Conservation (phyloP, 805 yeast species). For the Lachancea waltii region DNA sequence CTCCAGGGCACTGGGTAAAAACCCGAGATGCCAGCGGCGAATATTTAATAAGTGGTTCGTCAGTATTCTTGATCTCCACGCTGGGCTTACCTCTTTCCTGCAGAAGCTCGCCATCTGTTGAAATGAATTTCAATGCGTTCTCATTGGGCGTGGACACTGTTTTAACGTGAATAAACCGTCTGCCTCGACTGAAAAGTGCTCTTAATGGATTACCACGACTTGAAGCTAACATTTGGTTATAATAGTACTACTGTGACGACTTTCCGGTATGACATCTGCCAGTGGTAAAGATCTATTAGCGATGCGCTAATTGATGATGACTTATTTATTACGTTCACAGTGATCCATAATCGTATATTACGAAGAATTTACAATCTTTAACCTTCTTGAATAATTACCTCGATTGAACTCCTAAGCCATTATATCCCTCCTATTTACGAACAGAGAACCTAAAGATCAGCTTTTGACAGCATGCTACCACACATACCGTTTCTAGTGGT, state of each 20-base stretch:
- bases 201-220: background rate
- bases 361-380: no score
- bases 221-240: background rate
- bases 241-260: no score
- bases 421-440: background rate
- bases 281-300: no score
- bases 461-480: background rate
- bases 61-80: constrained; percentile 31
- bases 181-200: background rate
- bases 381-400: no score
- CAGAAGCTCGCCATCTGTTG: constrained; percentile 31
- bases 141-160: constrained; percentile 66
- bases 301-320: no score
- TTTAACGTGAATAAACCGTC: constrained; percentile 26
- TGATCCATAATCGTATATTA: no score
- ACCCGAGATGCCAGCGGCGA: constrained; percentile 60
- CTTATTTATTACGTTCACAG: no score
- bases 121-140: constrained; percentile 62
- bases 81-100: constrained; percentile 30
- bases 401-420: no score
- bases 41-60: constrained; percentile 31
- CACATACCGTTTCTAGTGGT: constrained; percentile 8
- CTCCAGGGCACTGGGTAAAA: constrained; percentile 44
- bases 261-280: no score
- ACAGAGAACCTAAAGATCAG: background rate